Conservation (phyloP, 345 rosid genomes). For the Euphorbia lathyris region DNA sequence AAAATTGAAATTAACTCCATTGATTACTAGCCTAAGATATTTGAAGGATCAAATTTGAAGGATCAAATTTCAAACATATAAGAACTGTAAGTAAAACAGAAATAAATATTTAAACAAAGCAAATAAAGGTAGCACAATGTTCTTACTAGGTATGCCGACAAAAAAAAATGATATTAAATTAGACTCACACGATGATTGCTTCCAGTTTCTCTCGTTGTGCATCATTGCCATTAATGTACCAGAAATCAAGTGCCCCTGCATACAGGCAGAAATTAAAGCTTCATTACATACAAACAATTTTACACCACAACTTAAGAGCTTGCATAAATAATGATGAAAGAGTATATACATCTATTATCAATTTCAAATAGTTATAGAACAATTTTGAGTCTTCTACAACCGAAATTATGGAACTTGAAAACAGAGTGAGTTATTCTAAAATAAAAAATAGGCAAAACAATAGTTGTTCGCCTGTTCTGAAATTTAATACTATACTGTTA, state of each 20-base stretch:
- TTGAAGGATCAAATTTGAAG: no score
- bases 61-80: no score
- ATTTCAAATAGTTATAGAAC: not conserved
- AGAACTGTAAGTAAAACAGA: not conserved
- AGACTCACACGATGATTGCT: not conserved
- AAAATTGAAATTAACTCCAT: no score
- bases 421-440: not conserved
- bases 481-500: not conserved
- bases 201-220: not conserved
- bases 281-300: constrained; percentile 7
- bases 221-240: not conserved
- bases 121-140: not conserved
- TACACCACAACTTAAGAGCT: constrained; percentile 94
- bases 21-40: not conserved
- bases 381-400: not conserved
- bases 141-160: not conserved
- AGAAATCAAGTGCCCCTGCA: not conserved
- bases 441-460: not conserved
- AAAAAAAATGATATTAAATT: not conserved
- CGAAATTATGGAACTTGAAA: not conserved
- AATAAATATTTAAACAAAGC: not conserved
- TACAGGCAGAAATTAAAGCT: not conserved
- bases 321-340: constrained; percentile 18
- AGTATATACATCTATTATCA: not conserved
- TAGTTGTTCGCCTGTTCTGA: no score